A percentile compares a stretch with the other conserved stretches of the same genome.
These are phyloP conservation scores for Trichoderma atrobrunneum DNA, from an alignment of 2,329 filamentous ascomycete species.

Conservation along the genomic window DNA sequence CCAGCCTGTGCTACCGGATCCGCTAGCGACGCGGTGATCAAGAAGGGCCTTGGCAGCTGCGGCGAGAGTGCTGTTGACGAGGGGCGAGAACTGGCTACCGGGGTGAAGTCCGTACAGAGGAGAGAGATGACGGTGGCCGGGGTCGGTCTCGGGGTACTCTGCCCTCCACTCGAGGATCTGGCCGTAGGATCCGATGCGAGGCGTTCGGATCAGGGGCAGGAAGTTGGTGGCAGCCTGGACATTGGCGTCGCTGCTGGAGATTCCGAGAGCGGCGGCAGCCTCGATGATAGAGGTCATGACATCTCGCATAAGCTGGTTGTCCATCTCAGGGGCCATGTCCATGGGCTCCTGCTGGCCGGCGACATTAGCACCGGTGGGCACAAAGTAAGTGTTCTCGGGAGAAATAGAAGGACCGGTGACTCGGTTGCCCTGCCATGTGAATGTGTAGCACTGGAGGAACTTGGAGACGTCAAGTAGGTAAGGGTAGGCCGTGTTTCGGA, in stretches of 20 bases:
- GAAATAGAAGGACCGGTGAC: conserved; percentile 30
- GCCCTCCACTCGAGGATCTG: conserved; percentile 38
- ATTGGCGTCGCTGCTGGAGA: conserved; percentile 9
- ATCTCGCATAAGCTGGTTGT: conserved; percentile 27
- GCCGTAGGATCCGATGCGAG: conserved; percentile 27
- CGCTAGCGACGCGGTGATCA: conserved; percentile 33
- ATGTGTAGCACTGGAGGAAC: conserved; percentile 36
- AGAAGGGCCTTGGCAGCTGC: conserved; percentile 30
- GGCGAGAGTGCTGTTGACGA: conserved; percentile 18
- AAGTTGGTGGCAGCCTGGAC: conserved; percentile 16
- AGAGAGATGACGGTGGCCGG: conserved; percentile 47
- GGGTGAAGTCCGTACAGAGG: conserved; percentile 47
- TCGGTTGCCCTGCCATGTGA: conserved; percentile 29
- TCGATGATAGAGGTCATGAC: conserved; percentile 18
- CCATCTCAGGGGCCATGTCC: conserved; percentile 27
- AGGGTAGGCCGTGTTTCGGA: conserved; percentile 28
- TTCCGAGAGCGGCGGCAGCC: conserved; percentile 1
- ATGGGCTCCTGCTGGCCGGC: conserved; percentile 19
- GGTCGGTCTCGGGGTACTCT: conserved; percentile 38
- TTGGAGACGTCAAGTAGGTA: conserved; percentile 31
- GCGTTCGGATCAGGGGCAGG: conserved; percentile 16
- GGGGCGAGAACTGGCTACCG: conserved; percentile 28
- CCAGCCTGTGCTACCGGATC: conserved; percentile 35
- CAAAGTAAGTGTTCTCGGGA: conserved; percentile 29
- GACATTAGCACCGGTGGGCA: conserved; percentile 14